These are phyloP conservation scores for Spencermartinsiella ligniputridi DNA, from an alignment of 1,139 yeast genomes.

Conservation along the genomic window DNA sequence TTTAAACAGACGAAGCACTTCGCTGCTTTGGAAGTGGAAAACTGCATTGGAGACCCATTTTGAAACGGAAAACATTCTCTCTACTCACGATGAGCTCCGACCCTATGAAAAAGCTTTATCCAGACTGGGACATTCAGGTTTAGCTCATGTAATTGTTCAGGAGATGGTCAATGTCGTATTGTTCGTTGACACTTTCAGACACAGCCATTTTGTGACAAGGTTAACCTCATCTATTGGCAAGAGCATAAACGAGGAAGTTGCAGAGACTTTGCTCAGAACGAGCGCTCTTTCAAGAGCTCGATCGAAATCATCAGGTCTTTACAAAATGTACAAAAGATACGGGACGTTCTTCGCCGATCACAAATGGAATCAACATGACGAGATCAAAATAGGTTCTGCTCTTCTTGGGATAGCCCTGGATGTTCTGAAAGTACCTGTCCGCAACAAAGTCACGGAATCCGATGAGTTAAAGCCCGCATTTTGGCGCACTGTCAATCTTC, in stretches of 20 bases:
- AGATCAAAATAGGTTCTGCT: slow-evolving; percentile 70
- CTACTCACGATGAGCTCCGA: background rate
- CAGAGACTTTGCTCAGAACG: background rate
- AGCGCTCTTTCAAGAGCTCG: background rate
- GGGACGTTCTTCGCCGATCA: slow-evolving; percentile 30
- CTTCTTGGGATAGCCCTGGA: slow-evolving; percentile 57
- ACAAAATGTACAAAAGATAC: slow-evolving; percentile 31
- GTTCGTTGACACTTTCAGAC: background rate
- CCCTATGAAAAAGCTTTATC: background rate
- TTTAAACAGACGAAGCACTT: background rate
- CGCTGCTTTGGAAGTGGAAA: background rate
- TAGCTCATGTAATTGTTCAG: background rate
- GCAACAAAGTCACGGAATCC: slow-evolving; percentile 33
- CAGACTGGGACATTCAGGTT: background rate
- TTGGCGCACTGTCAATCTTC: slow-evolving; percentile 70
- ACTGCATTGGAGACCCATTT: background rate
- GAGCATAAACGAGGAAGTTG: background rate
- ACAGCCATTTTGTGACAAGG: background rate
- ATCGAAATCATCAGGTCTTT: background rate
- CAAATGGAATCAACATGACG: slow-evolving; percentile 44
- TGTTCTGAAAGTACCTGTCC: slow-evolving; percentile 49
- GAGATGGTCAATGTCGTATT: background rate
- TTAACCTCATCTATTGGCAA: background rate
- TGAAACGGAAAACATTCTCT: background rate
- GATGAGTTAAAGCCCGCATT: slow-evolving; percentile 66